Percentiles rank a stretch among this genome's conserved stretches.
Conservation (phyloP, 768 basidiomycete genomes). For the Termitomyces sp. region DNA sequence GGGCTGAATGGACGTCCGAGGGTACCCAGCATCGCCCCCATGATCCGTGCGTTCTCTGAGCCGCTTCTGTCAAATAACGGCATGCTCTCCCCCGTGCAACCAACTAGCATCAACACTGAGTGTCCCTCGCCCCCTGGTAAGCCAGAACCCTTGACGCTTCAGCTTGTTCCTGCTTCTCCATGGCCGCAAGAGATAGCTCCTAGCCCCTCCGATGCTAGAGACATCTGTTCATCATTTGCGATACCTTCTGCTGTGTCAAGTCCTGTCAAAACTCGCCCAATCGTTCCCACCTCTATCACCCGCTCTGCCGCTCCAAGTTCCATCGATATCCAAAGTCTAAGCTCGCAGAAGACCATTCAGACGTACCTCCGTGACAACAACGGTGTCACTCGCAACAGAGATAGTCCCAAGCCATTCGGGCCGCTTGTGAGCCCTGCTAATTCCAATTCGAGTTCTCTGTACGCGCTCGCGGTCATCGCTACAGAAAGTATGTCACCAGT, state of each 20-base stretch:
- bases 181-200: not conserved
- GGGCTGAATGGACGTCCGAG: constrained; percentile 22
- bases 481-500: constrained; percentile 19
- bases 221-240: not conserved
- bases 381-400: constrained; percentile 20
- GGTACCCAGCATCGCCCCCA: constrained; percentile 33
- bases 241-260: constrained; percentile 6
- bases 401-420: constrained; percentile 17
- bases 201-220: not conserved
- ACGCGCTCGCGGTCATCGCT: constrained; percentile 17
- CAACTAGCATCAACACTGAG: constrained; percentile 16
- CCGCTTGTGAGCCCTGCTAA: constrained; percentile 18
- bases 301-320: constrained; percentile 22
- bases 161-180: constrained; percentile 9
- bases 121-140: constrained; percentile 5
- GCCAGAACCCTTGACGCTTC: constrained; percentile 3
- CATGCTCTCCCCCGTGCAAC: constrained; percentile 1
- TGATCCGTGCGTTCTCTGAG: constrained; percentile 18
- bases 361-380: constrained; percentile 21
- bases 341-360: constrained; percentile 20
- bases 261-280: not conserved
- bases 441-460: constrained; percentile 17
- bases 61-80: not conserved
- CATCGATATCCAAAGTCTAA: constrained; percentile 21
- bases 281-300: constrained; percentile 16